Base-by-base conservation (phyloP, 2,329 filamentous ascomycete species). In the Didymella sp. region DNA sequence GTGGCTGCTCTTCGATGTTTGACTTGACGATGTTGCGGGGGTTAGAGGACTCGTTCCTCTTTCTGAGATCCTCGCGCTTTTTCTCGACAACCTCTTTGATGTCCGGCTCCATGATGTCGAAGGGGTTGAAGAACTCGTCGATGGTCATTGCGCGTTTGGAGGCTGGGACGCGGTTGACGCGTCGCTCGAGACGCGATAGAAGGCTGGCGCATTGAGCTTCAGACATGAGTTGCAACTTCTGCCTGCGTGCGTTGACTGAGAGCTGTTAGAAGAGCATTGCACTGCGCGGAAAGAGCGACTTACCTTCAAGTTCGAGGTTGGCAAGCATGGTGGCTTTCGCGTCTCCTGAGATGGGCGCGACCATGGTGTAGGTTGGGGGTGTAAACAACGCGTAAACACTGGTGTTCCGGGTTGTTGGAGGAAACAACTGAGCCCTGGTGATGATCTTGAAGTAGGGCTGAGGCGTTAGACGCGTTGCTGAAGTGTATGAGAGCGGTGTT, bases 181-280 rank as follows among this genome's bases (percentile, higher is more conserved):
- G 90, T 79, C 96, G 90, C 76, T 97, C 93, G 49, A 99, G 89
- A 59, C 94, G 89, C 58, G 92, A 88, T 59, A 90, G 86, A 35
- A 98, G 84, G 61, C 90, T 90, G 75, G 94, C 90, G 21, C 92
- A 90, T 76, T 96, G 93, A 9, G 96, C 84, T 57, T 89, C 89
- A 79, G 96, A 96, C 74, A 96, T 92, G 6, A 93, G 89, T 68
- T 93, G 87, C 59, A 98, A 82, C 76, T 94, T 92, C 67, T 94
- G 87, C 60, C 91, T 91, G 73, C 93, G 87, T 78, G 96, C 90
- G 17, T 91, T 92, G 64, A 96, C 92, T 96, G 65, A n/a, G 8
- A 17, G 41, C 31, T 28, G 46, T 70, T 50, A 70, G 50, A 45
- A 50, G 40, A 15, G 37, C 27, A 19, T 45, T 44, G 46, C 53